Evolutionary conservation across 75 land plant species (phyloP).

Genomic region (Larix kaempferi): DNA sequence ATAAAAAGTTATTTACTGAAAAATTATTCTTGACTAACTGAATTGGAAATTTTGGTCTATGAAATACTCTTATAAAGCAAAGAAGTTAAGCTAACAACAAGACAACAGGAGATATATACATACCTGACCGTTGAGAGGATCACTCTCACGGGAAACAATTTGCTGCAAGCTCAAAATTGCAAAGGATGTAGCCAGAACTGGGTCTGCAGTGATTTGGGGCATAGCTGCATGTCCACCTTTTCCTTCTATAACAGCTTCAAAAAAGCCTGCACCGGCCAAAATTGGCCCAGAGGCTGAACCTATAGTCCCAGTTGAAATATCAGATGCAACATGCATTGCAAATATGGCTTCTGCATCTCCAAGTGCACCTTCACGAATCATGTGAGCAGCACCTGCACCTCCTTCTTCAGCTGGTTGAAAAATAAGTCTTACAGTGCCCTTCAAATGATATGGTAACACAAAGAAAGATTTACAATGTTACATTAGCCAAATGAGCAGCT

Average conservation of each 20-base stretch:
- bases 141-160: slow-evolving; percentile 67
- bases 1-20: background rate
- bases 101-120: slow-evolving; percentile 2
- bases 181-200: slow-evolving; percentile 71
- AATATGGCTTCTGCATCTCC: slow-evolving; percentile 78
- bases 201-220: slow-evolving; percentile 62
- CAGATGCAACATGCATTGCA: slow-evolving; percentile 57
- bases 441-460: background rate
- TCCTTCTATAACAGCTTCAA: slow-evolving; percentile 61
- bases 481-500: no score
- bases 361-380: slow-evolving; percentile 86
- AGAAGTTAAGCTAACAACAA: background rate
- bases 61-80: no score
- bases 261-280: slow-evolving; percentile 51
- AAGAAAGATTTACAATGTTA: no score
- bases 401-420: slow-evolving; percentile 96
- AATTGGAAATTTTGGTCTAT: no score
- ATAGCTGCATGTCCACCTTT: slow-evolving; percentile 76
- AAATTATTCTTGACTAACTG: background rate
- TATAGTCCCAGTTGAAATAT: slow-evolving; percentile 47
- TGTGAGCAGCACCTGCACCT: slow-evolving; percentile 68
- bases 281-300: slow-evolving; percentile 41
- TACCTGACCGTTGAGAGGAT: slow-evolving; percentile 79
- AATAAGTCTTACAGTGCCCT: slow-evolving; percentile 79
- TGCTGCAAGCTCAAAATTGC: slow-evolving; percentile 73